Evolutionary conservation across 2,329 filamentous ascomycete species (phyloP).

Genomic region (Aspergillus novoparasiticus): DNA sequence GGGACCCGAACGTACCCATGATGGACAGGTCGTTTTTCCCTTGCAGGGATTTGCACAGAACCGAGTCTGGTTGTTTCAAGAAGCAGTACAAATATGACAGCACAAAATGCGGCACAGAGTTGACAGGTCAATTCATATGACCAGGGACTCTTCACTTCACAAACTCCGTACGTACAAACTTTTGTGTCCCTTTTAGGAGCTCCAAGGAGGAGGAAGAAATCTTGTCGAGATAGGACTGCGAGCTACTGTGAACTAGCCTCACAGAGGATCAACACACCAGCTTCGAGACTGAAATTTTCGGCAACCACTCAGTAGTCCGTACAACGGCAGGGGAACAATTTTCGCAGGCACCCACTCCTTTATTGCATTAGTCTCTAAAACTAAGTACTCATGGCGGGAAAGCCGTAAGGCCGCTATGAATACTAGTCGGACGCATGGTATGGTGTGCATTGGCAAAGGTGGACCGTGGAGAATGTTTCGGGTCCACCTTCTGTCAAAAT

Average conservation of each 20-base stretch:
- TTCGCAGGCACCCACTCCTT: neutral
- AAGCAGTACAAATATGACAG: neutral
- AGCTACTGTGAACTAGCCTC: neutral
- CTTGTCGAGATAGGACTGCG: neutral
- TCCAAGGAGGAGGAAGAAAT: neutral
- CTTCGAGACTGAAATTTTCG: conserved; percentile 2
- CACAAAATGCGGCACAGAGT: neutral
- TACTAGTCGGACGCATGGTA: neutral
- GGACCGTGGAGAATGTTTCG: neutral
- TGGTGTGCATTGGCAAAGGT: neutral
- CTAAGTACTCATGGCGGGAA: neutral
- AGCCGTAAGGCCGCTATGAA: neutral
- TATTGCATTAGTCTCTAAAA: conserved; percentile 2
- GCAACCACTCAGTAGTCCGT: neutral
- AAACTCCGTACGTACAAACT: neutral
- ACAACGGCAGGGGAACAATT: neutral
- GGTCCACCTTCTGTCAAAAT: neutral
- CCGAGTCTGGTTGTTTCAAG: neutral
- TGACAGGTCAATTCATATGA: neutral
- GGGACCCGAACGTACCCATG: conserved; percentile 38
- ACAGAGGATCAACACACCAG: neutral
- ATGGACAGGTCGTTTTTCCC: conserved; percentile 9
- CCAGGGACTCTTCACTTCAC: neutral
- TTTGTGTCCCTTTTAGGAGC: neutral
- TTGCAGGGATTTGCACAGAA: neutral